These are phyloP conservation scores for Fusarium setosum DNA, from an alignment of 2,329 filamentous ascomycete species.

Conservation along the genomic window DNA sequence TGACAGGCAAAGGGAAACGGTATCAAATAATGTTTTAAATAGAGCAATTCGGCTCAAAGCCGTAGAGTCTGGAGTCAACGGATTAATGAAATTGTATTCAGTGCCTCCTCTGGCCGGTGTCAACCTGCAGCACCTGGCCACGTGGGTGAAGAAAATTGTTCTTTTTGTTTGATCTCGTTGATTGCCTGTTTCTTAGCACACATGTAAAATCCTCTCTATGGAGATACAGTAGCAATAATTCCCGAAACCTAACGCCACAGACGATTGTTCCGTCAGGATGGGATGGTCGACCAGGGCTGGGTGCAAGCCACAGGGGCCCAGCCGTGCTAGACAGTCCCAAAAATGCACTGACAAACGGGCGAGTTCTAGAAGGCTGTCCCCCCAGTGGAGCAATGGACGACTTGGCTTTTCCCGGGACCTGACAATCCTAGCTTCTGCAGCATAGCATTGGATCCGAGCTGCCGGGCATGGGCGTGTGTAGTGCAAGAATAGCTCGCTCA, in stretches of 20 bases:
- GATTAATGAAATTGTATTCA: neutral
- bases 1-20: no score
- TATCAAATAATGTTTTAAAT: no score
- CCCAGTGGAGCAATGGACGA: slow-evolving; percentile 23
- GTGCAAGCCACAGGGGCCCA: slow-evolving; percentile 8
- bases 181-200: no score
- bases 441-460: slow-evolving; percentile 28
- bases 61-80: neutral
- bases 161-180: no score
- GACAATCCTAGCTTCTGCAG: slow-evolving; percentile 23
- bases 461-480: slow-evolving; percentile 34
- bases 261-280: neutral
- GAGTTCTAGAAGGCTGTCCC: slow-evolving; percentile 31
- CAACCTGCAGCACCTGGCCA: no score
- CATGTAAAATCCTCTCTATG: no score
- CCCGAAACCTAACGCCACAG: slow-evolving; percentile 4
- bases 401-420: slow-evolving; percentile 34
- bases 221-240: no score
- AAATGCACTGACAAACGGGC: slow-evolving; percentile 26
- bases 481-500: slow-evolving; percentile 29
- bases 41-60: neutral
- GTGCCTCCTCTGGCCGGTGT: neutral
- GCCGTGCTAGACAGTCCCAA: neutral
- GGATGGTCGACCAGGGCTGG: neutral
- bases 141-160: no score